Conservation (phyloP, 2,329 filamentous ascomycete genomes). For the Hypoxylon sp. region DNA sequence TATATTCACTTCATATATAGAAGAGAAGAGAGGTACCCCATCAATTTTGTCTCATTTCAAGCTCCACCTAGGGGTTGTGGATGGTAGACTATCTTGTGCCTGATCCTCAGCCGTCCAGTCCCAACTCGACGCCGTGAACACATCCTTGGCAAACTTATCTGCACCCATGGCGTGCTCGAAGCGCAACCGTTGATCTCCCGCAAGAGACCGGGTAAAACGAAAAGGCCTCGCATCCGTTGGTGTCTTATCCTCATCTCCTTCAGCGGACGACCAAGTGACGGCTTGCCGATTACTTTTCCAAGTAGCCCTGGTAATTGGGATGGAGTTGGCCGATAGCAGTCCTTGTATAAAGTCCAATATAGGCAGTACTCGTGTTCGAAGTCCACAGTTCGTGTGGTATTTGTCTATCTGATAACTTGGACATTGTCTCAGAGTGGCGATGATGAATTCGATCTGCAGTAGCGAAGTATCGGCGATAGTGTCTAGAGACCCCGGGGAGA, state of each 20-base stretch:
- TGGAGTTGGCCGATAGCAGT: slow-evolving; percentile 59
- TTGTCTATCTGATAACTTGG: slow-evolving; percentile 78
- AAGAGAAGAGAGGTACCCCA: background rate
- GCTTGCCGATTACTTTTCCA: slow-evolving; percentile 56
- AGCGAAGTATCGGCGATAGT: slow-evolving; percentile 58
- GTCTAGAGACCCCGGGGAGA: slow-evolving; percentile 58
- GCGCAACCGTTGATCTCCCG: slow-evolving; percentile 59
- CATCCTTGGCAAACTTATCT: slow-evolving; percentile 58
- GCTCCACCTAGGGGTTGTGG: slow-evolving; percentile 40
- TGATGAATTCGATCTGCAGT: slow-evolving; percentile 68
- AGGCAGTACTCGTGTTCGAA: slow-evolving; percentile 70
- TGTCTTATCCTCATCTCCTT: slow-evolving; percentile 31
- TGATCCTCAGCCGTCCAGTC: slow-evolving; percentile 65
- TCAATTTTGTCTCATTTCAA: slow-evolving; percentile 23
- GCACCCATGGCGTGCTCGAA: slow-evolving; percentile 59
- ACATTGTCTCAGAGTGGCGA: slow-evolving; percentile 69
- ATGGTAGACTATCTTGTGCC: slow-evolving; percentile 32
- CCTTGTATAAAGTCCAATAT: slow-evolving; percentile 70
- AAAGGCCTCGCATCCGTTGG: slow-evolving; percentile 48
- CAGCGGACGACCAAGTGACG: slow-evolving; percentile 51
- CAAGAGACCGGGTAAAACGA: slow-evolving; percentile 60
- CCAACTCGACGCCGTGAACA: slow-evolving; percentile 67
- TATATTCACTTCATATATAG: background rate
- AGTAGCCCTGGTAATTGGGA: slow-evolving; percentile 54
- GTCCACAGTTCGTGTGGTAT: slow-evolving; percentile 77